Evolutionary conservation across 2,329 filamentous ascomycete species (phyloP), one percentile per base, ranked within the genome.

Genomic region (Botrytis medusae): DNA sequence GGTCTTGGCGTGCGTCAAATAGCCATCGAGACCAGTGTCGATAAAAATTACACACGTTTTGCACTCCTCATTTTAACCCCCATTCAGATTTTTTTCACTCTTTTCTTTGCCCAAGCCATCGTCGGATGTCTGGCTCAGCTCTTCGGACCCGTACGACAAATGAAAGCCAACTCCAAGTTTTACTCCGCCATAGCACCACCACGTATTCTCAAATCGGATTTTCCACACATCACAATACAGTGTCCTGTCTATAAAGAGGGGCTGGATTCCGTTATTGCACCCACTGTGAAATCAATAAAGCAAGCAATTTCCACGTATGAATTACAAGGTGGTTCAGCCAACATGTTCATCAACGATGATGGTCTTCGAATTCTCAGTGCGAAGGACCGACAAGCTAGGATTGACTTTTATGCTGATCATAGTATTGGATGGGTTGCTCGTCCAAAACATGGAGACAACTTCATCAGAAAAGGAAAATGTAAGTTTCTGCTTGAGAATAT

Each of bases 201-300:
- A 25, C 85, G 92, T 65, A 82, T 94, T 42, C 87, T 87, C 73
- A 84, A 82, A 1, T 79, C 83, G 10, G 80, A 85, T 40, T 86
- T 95, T 25, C 92, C 92, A 2, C 92, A 93, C 79, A 86, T 93
- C 76, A 95, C 93, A 4, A 92, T 97, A 60, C 93, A 97, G 80
- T 95, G 93, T 81, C 93, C 93, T 7, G 92, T 97, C 0, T 97
- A 96, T 84, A 96, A 95, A 82, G 93, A 97, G 81, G 93, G 93
- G 76, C 86, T 97, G 4, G 84, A 84, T 51, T 89, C 86, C 75
- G 93, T 97, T 81, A 94, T 95, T 78, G 87, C 86, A 32, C 93
- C 93, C 12, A 95, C 93, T 0, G 88, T 95, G 78, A 90, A 89
- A 79, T 94, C 92, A 2, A 87, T 95, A 82, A 94, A 94, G 83